phyloP scores from a whole-genome alignment of 2,329 filamentous ascomycete species.

The Escovopsis sp. region DNA sequence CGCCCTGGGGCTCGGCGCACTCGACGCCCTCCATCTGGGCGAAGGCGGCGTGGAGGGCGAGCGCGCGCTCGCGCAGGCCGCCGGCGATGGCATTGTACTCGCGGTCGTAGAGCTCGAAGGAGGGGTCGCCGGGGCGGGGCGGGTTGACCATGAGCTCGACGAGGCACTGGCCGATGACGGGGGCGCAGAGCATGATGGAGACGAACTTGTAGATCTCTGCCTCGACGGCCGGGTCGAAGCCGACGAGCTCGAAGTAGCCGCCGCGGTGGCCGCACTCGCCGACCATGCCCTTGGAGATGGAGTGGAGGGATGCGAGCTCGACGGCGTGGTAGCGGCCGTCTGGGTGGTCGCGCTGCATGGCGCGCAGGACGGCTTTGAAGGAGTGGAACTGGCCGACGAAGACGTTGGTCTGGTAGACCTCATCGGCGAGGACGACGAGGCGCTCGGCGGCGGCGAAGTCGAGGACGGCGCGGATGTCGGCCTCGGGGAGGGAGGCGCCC shows the following conservation, averaged over 20 bases:
- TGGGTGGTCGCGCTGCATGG: constrained; percentile 59
- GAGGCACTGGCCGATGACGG: constrained; percentile 89
- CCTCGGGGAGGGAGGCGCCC: constrained; percentile 65
- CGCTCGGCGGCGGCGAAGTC: constrained; percentile 74
- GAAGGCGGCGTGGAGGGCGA: constrained; percentile 81
- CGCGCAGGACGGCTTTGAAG: constrained; percentile 80
- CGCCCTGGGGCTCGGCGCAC: constrained; percentile 78
- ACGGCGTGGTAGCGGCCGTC: constrained; percentile 62
- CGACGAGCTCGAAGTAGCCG: constrained; percentile 91
- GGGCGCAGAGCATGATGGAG: constrained; percentile 90
- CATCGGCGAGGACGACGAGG: constrained; percentile 84
- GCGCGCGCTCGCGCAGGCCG: constrained; percentile 64
- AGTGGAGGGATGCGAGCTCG: constrained; percentile 86
- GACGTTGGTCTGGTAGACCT: constrained; percentile 98
- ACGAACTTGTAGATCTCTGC: constrained; percentile 98
- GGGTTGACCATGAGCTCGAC: constrained; percentile 98
- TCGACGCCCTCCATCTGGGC: constrained; percentile 89
- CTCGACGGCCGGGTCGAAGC: constrained; percentile 73
- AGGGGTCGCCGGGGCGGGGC: constrained; percentile 67
- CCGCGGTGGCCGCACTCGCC: constrained; percentile 96
- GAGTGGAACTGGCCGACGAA: constrained; percentile 89
- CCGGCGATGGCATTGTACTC: constrained; percentile 77
- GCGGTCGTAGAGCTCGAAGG: constrained; percentile 65
- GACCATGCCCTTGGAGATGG: constrained; percentile 94
- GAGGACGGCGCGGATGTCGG: constrained; percentile 72